Evolutionary conservation across 371 early-diverging fungal species (phyloP).

Genomic region (Saksenaea vasiformis): DNA sequence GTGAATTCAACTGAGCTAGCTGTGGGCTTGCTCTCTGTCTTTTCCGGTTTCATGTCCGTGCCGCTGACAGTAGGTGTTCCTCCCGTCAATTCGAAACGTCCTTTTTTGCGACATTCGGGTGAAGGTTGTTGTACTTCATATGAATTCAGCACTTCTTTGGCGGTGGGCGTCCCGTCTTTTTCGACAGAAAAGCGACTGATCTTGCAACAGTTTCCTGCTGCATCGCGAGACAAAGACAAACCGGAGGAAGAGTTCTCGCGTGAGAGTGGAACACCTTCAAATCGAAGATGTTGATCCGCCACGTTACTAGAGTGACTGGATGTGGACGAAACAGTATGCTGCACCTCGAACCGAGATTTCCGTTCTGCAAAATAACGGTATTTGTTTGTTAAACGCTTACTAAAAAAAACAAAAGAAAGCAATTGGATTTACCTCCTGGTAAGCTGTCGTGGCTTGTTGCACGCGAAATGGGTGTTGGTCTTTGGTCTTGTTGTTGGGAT

Average conservation of each 20-base stretch:
- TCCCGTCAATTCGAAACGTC: conserved; percentile 44
- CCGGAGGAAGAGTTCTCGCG: conserved; percentile 45
- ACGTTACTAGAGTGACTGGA: conserved; percentile 8
- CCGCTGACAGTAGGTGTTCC: conserved; percentile 12
- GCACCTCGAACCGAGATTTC: conserved; percentile 25
- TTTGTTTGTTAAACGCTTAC: not conserved
- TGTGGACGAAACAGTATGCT: conserved; percentile 7
- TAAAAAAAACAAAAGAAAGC: too few relatives aligned
- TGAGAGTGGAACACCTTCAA: conserved; percentile 28
- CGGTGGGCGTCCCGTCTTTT: conserved; percentile 12
- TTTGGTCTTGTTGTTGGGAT: conserved; percentile 3
- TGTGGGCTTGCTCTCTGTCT: not conserved
- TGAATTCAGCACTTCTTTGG: not conserved
- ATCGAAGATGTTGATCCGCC: conserved; percentile 19
- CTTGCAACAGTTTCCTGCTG: conserved; percentile 21
- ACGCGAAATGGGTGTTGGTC: conserved; percentile 12
- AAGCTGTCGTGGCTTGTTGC: conserved; percentile 18
- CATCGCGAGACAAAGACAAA: conserved; percentile 20
- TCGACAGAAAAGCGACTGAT: conserved; percentile 30
- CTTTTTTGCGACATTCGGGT: conserved; percentile 44
- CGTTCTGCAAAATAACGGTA: conserved; percentile 10
- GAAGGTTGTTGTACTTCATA: not conserved
- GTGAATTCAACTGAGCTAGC: not conserved
- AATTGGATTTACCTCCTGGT: conserved; percentile 9
- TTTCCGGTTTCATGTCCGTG: not conserved